A percentile compares a stretch with the other conserved stretches of the same genome.
phyloP scores from a whole-genome alignment of 441 rosid species.

The Gossypium gossypioides region DNA sequence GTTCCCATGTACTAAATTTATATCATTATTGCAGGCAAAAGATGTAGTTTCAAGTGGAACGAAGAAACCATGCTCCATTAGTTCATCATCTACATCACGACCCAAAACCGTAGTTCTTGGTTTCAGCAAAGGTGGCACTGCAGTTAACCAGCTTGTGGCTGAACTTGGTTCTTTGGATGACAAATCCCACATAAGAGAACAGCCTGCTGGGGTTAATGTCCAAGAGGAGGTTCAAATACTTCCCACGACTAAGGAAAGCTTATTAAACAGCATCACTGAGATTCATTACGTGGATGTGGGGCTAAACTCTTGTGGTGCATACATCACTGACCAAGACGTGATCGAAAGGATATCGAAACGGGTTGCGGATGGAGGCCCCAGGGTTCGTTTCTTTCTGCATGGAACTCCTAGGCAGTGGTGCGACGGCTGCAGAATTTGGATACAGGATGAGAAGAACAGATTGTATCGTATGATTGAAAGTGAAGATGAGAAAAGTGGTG shows the following conservation, averaged over 20 bases:
- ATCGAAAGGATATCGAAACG: conserved; percentile 39
- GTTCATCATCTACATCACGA: conserved; percentile 7
- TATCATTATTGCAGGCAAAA: conserved; percentile 32
- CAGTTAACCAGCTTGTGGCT: conserved; percentile 65
- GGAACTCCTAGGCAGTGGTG: conserved; percentile 96
- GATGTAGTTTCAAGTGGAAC: conserved; percentile 22
- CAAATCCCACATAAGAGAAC: conserved; percentile 18
- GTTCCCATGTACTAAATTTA: not conserved
- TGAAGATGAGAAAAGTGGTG: conserved; percentile 32
- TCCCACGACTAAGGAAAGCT: conserved; percentile 37
- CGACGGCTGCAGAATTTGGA: conserved; percentile 47
- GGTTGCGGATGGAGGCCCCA: conserved; percentile 18
- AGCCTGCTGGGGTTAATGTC: not conserved
- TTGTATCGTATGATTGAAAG: conserved; percentile 40
- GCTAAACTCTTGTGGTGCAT: conserved; percentile 60
- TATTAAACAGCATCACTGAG: conserved; percentile 50
- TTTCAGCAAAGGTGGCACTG: conserved; percentile 89
- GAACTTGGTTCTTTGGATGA: conserved; percentile 44
- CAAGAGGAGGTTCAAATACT: conserved; percentile 28
- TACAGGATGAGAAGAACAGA: conserved; percentile 49
- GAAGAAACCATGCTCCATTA: conserved; percentile 7
- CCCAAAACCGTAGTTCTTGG: conserved; percentile 64
- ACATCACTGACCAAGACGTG: conserved; percentile 46
- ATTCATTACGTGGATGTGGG: conserved; percentile 82
- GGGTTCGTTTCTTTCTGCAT: conserved; percentile 46